Conservation (phyloP, 305 asterid genomes). For the Fraxinus platypoda region DNA sequence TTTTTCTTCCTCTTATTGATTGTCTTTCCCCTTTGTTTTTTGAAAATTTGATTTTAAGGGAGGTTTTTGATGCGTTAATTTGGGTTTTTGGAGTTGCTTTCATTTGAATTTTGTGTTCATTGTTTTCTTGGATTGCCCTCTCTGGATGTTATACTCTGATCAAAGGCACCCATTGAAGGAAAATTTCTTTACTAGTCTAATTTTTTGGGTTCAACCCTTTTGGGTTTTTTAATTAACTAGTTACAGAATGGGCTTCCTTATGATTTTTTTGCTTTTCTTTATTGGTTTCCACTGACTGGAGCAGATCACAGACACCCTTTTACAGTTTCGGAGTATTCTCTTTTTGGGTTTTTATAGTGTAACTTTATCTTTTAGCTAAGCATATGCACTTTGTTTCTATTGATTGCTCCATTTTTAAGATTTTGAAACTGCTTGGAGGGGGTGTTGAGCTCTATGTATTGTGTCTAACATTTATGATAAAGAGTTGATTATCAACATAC, state of each 20-base stretch:
- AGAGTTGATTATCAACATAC: neutral
- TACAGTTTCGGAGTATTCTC: neutral
- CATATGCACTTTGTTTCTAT: neutral
- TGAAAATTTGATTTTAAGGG: neutral
- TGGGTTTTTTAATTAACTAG: neutral
- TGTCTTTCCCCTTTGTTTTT: neutral
- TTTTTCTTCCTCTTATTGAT: neutral
- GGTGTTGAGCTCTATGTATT: neutral
- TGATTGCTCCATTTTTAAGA: neutral
- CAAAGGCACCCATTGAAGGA: neutral
- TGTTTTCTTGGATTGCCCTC: slow-evolving; percentile 7
- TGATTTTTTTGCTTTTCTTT: neutral
- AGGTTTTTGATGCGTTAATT: neutral
- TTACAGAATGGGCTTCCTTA: neutral
- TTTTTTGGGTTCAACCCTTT: neutral
- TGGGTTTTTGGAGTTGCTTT: slow-evolving; percentile 9
- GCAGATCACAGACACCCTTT: neutral
- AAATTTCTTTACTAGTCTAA: neutral
- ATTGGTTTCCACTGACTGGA: neutral
- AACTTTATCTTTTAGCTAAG: neutral
- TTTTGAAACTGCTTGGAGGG: neutral
- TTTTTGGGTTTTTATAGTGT: neutral
- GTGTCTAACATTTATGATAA: neutral
- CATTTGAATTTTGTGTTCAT: neutral
- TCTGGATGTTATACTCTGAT: slow-evolving; percentile 1